Conservation (phyloP, 2,329 filamentous ascomycete genomes). For the Botrytis paeoniae region DNA sequence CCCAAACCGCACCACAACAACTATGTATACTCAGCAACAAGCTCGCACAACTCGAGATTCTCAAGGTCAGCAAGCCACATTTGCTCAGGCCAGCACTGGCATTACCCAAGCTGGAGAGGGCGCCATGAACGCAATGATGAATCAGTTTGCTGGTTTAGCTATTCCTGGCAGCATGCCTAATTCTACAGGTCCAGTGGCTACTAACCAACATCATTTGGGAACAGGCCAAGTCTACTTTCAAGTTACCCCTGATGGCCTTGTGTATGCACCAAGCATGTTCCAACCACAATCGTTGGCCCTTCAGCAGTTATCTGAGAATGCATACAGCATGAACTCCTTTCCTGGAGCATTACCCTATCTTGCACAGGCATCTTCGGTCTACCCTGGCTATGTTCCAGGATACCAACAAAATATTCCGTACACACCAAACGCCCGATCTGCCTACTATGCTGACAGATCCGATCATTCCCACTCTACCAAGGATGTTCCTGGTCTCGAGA, state of each 20-base stretch:
- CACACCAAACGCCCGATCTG: slow-evolving; percentile 31
- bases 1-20: slow-evolving; percentile 29
- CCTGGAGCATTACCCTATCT: slow-evolving; percentile 35
- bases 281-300: slow-evolving; percentile 33
- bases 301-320: slow-evolving; percentile 31
- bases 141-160: slow-evolving; percentile 34
- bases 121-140: slow-evolving; percentile 35
- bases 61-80: slow-evolving; percentile 33
- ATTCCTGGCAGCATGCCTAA: slow-evolving; percentile 40
- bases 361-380: slow-evolving; percentile 31
- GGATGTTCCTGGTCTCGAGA: slow-evolving; percentile 60
- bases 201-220: slow-evolving; percentile 37
- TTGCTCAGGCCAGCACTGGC: slow-evolving; percentile 24
- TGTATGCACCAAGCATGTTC: slow-evolving; percentile 35
- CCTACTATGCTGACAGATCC: slow-evolving; percentile 35
- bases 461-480: slow-evolving; percentile 34
- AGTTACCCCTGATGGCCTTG: slow-evolving; percentile 25
- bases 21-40: slow-evolving; percentile 37
- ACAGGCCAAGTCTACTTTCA: slow-evolving; percentile 37
- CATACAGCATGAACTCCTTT: slow-evolving; percentile 33
- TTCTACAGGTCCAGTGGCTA: slow-evolving; percentile 30
- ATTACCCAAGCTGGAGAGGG: slow-evolving; percentile 28
- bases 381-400: slow-evolving; percentile 36
- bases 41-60: slow-evolving; percentile 32
- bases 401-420: slow-evolving; percentile 37